Conservation (phyloP, 2,329 filamentous ascomycete species). For the Pseudocercospora vitis region DNA sequence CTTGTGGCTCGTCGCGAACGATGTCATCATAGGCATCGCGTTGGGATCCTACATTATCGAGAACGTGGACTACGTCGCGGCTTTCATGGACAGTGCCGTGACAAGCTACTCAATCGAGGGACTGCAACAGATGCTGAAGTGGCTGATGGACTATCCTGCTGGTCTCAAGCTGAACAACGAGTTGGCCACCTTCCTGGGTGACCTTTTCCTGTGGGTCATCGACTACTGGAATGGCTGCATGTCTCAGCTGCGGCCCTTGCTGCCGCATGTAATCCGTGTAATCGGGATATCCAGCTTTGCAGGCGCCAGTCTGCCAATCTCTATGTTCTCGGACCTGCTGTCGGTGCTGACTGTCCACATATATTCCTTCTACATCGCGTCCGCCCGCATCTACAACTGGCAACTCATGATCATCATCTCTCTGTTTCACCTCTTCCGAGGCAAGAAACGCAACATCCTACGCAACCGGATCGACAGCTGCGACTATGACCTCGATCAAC, state of each 20-base stretch:
- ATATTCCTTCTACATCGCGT: conserved; percentile 96
- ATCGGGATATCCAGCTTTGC: conserved; percentile 94
- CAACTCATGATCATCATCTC: conserved; percentile 95
- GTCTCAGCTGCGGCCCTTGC: conserved; percentile 69
- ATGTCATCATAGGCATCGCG: conserved; percentile 97
- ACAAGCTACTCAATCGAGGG: conserved; percentile 84
- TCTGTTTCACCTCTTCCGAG: conserved; percentile 96
- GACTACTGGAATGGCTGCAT: conserved; percentile 94
- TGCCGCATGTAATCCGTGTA: conserved; percentile 87
- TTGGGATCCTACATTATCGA: conserved; percentile 96
- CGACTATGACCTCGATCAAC: conserved; percentile 96
- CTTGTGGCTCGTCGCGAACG: conserved; percentile 96
- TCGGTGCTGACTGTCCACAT: conserved; percentile 93
- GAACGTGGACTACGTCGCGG: conserved; percentile 80
- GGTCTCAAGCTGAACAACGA: conserved; percentile 94
- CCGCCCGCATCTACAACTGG: conserved; percentile 97
- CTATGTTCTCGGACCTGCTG: conserved; percentile 89
- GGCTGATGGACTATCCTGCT: conserved; percentile 94
- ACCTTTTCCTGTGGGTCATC: conserved; percentile 97
- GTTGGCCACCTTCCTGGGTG: conserved; percentile 87
- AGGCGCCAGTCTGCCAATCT: conserved; percentile 94
- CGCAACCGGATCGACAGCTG: conserved; percentile 98
- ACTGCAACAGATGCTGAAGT: conserved; percentile 82
- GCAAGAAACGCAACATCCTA: conserved; percentile 95
- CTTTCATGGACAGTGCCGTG: conserved; percentile 73